phyloP scores from a whole-genome alignment of 1,139 yeast genomes.

The Debaryomyces psychrophilus region DNA sequence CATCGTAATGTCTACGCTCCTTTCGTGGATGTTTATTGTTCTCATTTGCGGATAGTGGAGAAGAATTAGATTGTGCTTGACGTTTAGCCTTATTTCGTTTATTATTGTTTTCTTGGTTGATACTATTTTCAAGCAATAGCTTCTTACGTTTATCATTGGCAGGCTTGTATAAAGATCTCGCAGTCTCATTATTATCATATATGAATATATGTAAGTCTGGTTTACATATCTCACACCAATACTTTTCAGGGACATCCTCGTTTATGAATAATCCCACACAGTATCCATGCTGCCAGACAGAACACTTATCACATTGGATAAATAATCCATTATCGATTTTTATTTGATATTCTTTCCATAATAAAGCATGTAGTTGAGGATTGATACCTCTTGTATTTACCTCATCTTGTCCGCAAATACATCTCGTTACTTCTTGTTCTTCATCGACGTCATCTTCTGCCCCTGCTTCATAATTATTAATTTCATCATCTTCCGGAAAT shows the following conservation, averaged over 20 bases:
- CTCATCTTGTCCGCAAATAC: constrained; percentile 83
- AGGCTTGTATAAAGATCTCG: constrained; percentile 52
- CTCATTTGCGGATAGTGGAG: constrained; percentile 15
- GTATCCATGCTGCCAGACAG: constrained; percentile 97
- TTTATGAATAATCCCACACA: constrained; percentile 83
- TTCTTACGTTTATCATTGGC: constrained; percentile 51
- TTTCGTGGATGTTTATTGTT: constrained; percentile 29
- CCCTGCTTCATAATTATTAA: constrained; percentile 26
- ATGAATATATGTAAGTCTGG: constrained; percentile 73
- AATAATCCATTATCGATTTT: constrained; percentile 77
- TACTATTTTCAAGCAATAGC: constrained; percentile 31
- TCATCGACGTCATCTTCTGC: constrained; percentile 39
- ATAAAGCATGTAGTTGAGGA: constrained; percentile 45
- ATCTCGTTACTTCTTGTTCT: constrained; percentile 80
- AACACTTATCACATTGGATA: constrained; percentile 89
- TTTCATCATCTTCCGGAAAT: constrained; percentile 24
- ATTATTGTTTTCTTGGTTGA: constrained; percentile 19
- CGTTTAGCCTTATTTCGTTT: constrained; percentile 20
- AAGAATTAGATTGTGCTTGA: constrained; percentile 14
- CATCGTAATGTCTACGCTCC: constrained; percentile 46
- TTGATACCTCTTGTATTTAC: constrained; percentile 45
- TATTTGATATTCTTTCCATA: constrained; percentile 57
- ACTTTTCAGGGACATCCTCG: constrained; percentile 83
- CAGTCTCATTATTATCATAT: constrained; percentile 34
- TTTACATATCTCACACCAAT: constrained; percentile 89